Percentiles rank a stretch among this genome's conserved stretches.
Evolutionary conservation across 441 rosid species (phyloP).

Genomic region (Aleurites moluccanus): DNA sequence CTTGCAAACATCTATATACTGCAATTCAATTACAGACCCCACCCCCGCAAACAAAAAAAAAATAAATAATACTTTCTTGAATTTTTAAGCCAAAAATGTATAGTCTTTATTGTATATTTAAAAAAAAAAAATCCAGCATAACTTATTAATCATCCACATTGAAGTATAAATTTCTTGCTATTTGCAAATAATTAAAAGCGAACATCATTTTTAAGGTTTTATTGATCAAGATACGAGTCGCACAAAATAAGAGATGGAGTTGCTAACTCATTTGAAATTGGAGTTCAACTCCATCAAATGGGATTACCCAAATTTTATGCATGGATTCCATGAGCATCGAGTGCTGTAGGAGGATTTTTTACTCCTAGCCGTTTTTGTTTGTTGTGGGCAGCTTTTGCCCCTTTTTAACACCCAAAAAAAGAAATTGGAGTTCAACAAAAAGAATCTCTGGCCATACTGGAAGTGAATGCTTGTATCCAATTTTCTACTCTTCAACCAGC

Average conservation of each 20-base stretch:
- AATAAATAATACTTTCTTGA: not conserved
- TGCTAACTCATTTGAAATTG: not conserved
- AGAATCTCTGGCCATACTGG: conserved; percentile 4
- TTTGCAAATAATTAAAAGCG: not conserved
- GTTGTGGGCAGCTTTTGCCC: too few species aligned
- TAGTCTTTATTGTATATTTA: too few species aligned
- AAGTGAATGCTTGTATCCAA: not conserved
- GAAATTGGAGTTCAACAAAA: conserved; percentile 1
- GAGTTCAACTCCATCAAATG: too few species aligned
- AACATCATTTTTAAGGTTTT: not conserved
- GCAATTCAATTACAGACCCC: not conserved
- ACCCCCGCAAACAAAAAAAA: not conserved
- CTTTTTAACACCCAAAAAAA: too few species aligned
- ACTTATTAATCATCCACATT: too few species aligned
- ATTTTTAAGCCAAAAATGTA: not conserved
- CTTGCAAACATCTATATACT: not conserved
- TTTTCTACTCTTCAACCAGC: conserved; percentile 1
- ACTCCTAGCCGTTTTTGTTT: too few species aligned
- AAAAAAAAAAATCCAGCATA: too few species aligned
- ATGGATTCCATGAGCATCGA: too few species aligned
- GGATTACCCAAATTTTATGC: too few species aligned
- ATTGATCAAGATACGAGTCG: not conserved
- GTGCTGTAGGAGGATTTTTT: too few species aligned
- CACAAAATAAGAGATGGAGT: not conserved
- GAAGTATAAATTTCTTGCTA: too few species aligned